phyloP scores from a whole-genome alignment of 1,139 yeast genomes.

The Scheffersomyces parashehatae region DNA sequence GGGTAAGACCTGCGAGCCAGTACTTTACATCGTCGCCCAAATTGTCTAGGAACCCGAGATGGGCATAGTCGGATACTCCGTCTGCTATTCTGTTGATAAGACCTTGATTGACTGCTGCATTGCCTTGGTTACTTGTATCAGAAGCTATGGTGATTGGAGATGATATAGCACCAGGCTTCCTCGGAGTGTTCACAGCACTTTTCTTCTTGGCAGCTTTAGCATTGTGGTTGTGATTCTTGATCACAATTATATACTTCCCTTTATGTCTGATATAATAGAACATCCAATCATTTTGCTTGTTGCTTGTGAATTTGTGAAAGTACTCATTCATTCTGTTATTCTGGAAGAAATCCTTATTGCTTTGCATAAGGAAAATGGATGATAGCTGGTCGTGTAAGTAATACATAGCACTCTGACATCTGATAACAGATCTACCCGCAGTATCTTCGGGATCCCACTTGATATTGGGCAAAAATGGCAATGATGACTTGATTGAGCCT shows the following conservation, averaged over 20 bases:
- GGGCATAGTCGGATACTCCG: slow-evolving; percentile 26
- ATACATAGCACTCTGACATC: slow-evolving; percentile 31
- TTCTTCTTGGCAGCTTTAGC: slow-evolving; percentile 7
- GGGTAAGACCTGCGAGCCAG: slow-evolving; percentile 38
- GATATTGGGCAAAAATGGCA: slow-evolving; percentile 36
- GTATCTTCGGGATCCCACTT: not conserved
- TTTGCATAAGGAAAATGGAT: slow-evolving; percentile 31
- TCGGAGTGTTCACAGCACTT: slow-evolving; percentile 1
- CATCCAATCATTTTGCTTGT: slow-evolving; percentile 45
- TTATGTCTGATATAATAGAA: slow-evolving; percentile 38
- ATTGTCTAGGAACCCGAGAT: slow-evolving; percentile 43
- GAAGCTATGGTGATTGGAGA: not conserved
- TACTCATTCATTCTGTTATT: slow-evolving; percentile 30
- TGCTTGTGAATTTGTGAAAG: slow-evolving; percentile 45
- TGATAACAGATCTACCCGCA: slow-evolving; percentile 6
- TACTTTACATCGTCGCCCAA: slow-evolving; percentile 46
- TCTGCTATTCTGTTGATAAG: slow-evolving; percentile 20
- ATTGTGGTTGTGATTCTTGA: slow-evolving; percentile 36
- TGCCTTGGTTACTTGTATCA: slow-evolving; percentile 3
- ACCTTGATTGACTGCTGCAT: slow-evolving; percentile 2
- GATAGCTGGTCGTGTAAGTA: slow-evolving; percentile 43
- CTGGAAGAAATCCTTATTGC: slow-evolving; percentile 23
- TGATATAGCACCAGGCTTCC: not conserved
- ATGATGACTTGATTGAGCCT: slow-evolving; percentile 34
- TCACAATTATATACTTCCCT: slow-evolving; percentile 33